phyloP scores from a whole-genome alignment of 805 yeast genomes.

The Kazachstania taianensis region DNA sequence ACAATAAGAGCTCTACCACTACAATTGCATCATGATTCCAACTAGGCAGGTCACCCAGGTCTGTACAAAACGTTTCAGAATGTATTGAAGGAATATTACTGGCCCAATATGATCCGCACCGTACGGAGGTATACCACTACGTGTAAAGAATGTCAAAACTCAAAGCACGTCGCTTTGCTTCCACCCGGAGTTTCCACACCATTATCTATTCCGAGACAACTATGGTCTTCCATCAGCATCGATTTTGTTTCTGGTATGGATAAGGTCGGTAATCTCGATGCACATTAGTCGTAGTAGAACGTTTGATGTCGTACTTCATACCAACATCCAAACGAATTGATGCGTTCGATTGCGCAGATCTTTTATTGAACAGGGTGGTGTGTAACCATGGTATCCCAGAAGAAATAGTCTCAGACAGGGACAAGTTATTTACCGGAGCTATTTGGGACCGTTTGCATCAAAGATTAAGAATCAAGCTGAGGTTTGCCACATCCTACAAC shows the following conservation, averaged over 20 bases:
- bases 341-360: background rate
- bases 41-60: conserved; percentile 3
- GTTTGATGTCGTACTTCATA: background rate
- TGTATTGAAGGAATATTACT: background rate
- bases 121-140: background rate
- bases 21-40: conserved; percentile 1
- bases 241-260: conserved; percentile 2
- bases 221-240: conserved; percentile 3
- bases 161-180: background rate
- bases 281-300: background rate
- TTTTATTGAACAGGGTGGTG: background rate
- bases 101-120: conserved; percentile 1
- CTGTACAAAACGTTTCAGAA: conserved; percentile 1
- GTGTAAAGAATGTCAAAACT: conserved; percentile 1
- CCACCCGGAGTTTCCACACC: conserved; percentile 1
- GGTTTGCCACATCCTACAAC: background rate
- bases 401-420: background rate
- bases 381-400: conserved; percentile 1
- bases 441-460: background rate
- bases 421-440: background rate
- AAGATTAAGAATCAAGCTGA: background rate
- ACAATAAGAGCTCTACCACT: background rate
- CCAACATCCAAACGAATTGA: background rate
- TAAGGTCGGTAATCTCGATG: background rate
- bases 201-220: background rate